Evolutionary conservation across 2,329 filamentous ascomycete genomes (phyloP).

Genomic region (Ramularia collo-cygni): DNA sequence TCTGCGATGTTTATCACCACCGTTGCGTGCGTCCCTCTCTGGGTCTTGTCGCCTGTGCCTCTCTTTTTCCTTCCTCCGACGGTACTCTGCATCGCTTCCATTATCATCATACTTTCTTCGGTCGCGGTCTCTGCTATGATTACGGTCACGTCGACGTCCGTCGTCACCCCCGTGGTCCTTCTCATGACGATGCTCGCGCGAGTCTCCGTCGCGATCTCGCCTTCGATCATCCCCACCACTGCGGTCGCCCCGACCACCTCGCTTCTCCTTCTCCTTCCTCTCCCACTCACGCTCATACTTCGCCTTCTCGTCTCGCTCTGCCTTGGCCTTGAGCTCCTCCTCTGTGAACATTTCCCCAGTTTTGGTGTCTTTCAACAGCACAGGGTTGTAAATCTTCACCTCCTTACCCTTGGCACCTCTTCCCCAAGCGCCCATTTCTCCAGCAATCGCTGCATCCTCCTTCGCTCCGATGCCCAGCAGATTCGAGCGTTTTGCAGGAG

Average conservation of each 20-base stretch:
- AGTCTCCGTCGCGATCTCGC: conserved; percentile 11
- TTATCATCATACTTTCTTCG: conserved; percentile 15
- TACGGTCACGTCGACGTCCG: conserved; percentile 10
- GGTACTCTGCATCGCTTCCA: conserved; percentile 22
- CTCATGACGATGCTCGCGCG: conserved; percentile 12
- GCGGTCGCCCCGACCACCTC: conserved; percentile 13
- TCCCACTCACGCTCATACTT: conserved; percentile 39
- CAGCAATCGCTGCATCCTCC: conserved; percentile 55
- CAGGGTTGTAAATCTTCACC: conserved; percentile 55
- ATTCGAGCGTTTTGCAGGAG: conserved; percentile 65
- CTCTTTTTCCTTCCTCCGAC: conserved; percentile 25
- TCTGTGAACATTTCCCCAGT: conserved; percentile 58
- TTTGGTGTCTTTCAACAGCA: conserved; percentile 54
- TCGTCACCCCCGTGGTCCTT: conserved; percentile 9
- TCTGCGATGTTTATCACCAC: conserved; percentile 16
- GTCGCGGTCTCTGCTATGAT: conserved; percentile 15
- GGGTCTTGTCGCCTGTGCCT: conserved; percentile 16
- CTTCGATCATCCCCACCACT: conserved; percentile 2
- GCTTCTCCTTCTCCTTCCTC: conserved; percentile 31
- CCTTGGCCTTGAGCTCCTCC: conserved; percentile 48
- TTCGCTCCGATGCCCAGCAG: conserved; percentile 86
- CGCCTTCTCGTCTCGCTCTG: conserved; percentile 42
- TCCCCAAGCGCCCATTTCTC: conserved; percentile 76
- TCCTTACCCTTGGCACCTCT: conserved; percentile 52
- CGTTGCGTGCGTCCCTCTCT: conserved; percentile 11